Conservation (phyloP, 371 early-diverging fungal species). For the Mortierella sp. region DNA sequence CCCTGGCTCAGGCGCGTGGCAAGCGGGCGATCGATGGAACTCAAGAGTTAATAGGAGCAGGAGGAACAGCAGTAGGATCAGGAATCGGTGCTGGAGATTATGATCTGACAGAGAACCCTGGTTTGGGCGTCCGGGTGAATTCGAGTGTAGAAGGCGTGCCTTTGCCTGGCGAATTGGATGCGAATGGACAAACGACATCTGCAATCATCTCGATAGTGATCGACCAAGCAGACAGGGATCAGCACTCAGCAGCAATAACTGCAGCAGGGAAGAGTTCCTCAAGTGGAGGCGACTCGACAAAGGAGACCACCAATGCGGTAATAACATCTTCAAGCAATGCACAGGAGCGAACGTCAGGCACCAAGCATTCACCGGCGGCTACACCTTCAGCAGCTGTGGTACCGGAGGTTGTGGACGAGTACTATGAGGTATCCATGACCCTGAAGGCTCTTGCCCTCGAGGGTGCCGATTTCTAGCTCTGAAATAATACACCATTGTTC, state of each 20-base stretch:
- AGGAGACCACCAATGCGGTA: background rate
- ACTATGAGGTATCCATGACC: conserved; percentile 51
- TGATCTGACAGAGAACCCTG: conserved; percentile 4
- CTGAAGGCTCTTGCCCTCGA: conserved; percentile 49
- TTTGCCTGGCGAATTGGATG: background rate
- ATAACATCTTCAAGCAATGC: background rate
- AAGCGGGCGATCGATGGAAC: conserved; percentile 14
- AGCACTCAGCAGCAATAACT: background rate
- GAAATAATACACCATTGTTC: background rate
- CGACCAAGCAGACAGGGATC: background rate
- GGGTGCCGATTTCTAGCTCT: conserved; percentile 43
- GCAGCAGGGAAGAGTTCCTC: background rate
- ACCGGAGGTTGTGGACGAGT: conserved; percentile 37
- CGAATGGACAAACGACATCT: background rate
- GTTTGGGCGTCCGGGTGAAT: conserved; percentile 19
- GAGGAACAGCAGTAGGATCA: background rate
- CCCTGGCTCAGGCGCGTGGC: conserved; percentile 17
- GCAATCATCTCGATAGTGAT: background rate
- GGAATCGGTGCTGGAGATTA: background rate
- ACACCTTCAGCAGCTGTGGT: conserved; percentile 1
- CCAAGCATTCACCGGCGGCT: background rate
- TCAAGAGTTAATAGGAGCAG: background rate
- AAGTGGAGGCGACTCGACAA: too few species aligned
- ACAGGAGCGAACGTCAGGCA: background rate
- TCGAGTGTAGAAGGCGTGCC: background rate